Evolutionary conservation across 305 asterid species (phyloP).

Genomic region (Fraxinus floribunda): DNA sequence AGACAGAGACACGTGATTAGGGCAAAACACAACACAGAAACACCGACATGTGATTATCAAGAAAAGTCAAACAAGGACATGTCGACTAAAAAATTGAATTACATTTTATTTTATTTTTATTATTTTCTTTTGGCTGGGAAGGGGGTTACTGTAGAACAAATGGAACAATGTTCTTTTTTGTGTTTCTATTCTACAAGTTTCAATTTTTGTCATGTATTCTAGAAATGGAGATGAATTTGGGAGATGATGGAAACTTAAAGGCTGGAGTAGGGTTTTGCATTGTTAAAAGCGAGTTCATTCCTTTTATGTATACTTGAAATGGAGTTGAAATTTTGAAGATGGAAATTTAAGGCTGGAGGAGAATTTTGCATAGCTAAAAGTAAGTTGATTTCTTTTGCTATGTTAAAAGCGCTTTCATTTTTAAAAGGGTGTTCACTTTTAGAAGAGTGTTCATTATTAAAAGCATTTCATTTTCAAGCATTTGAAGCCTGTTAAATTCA

Average conservation of each 20-base stretch:
- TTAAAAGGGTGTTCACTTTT: background rate
- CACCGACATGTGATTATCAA: background rate
- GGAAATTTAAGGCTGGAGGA: background rate
- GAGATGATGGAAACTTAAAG: background rate
- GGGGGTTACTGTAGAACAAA: background rate
- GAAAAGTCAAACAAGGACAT: background rate
- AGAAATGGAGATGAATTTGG: background rate
- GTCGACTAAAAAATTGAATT: background rate
- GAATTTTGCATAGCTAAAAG: background rate
- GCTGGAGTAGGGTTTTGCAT: background rate
- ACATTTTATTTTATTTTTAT: background rate
- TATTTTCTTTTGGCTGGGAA: no score
- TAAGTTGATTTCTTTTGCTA: background rate
- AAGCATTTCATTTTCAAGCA: background rate
- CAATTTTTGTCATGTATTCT: background rate
- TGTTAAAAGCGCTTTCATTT: background rate
- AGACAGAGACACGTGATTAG: background rate
- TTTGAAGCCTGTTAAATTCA: background rate
- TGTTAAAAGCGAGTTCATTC: background rate
- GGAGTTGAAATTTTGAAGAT: background rate
- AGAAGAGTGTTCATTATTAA: background rate
- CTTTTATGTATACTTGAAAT: background rate
- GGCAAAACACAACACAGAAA: background rate
- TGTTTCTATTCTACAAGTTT: background rate
- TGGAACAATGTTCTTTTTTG: background rate